A percentile compares a stretch with the other conserved stretches of the same genome.
Conservation (phyloP, 2,329 filamentous ascomycete species). For the Juglanconis juglandina region DNA sequence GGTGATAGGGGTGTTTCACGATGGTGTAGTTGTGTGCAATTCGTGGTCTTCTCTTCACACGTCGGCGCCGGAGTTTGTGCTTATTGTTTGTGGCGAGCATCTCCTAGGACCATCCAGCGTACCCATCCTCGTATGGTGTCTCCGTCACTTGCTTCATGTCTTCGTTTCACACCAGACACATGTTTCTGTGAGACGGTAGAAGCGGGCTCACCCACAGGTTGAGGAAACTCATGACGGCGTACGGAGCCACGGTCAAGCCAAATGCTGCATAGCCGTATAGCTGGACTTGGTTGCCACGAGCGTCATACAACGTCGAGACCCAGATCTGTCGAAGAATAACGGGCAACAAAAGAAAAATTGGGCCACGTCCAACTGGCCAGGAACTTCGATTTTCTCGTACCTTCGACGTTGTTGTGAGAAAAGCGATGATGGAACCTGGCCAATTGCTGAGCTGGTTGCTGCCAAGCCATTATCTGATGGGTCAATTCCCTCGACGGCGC, state of each 20-base stretch:
- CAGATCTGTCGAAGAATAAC: background rate
- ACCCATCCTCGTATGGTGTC: background rate
- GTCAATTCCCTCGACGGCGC: background rate
- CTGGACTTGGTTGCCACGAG: slow-evolving; percentile 24
- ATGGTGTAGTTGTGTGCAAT: background rate
- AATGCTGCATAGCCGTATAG: slow-evolving; percentile 30
- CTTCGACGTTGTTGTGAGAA: background rate
- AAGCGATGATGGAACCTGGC: too few species aligned
- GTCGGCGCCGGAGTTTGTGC: background rate
- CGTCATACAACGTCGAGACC: slow-evolving; percentile 22
- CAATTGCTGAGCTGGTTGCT: background rate
- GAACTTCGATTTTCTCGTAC: background rate
- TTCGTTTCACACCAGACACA: background rate
- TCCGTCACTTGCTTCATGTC: background rate
- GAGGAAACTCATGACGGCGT: slow-evolving; percentile 29
- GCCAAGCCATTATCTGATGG: background rate
- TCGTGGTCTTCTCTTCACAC: background rate
- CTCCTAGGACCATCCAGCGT: background rate
- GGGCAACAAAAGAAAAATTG: background rate
- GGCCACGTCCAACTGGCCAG: background rate
- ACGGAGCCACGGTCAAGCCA: slow-evolving; percentile 28
- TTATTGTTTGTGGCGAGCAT: background rate
- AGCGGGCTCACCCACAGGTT: slow-evolving; percentile 18
- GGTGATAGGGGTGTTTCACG: background rate
- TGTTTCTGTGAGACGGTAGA: background rate